phyloP scores from a whole-genome alignment of 306 rosid genomes.

The Malus orientalis region DNA sequence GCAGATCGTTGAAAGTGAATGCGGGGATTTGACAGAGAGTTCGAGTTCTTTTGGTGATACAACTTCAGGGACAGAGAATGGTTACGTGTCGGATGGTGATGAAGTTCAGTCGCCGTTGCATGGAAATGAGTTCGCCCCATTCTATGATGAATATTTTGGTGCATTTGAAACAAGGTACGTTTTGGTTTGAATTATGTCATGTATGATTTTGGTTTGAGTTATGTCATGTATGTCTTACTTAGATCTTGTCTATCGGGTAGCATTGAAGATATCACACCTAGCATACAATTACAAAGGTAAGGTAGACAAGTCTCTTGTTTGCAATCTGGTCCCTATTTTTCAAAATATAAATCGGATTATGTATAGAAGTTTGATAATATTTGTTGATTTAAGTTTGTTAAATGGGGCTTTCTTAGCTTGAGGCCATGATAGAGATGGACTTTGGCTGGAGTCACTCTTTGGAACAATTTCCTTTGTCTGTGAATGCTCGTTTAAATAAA shows the following conservation, averaged over 20 bases:
- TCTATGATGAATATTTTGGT: slow-evolving; percentile 29
- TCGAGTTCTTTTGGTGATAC: slow-evolving; percentile 80
- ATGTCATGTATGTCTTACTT: not conserved
- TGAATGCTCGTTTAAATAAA: not conserved
- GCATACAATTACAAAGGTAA: not conserved
- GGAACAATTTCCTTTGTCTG: not conserved
- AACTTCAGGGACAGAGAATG: slow-evolving; percentile 38
- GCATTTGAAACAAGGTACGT: slow-evolving; percentile 38
- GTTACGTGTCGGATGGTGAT: slow-evolving; percentile 27
- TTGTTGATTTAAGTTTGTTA: not conserved
- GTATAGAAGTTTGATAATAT: not conserved
- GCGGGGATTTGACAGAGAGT: slow-evolving; percentile 35
- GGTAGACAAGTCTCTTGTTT: not conserved
- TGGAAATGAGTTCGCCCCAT: slow-evolving; percentile 17
- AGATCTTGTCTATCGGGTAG: not conserved
- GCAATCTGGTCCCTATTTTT: not conserved
- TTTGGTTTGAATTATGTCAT: not conserved
- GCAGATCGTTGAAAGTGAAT: slow-evolving; percentile 22
- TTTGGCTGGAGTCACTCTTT: not conserved
- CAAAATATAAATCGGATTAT: not conserved
- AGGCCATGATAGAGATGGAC: not conserved
- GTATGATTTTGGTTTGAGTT: not conserved
- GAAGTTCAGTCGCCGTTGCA: slow-evolving; percentile 48
- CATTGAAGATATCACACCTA: not conserved
- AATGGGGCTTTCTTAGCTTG: not conserved